These are phyloP conservation scores for Claviceps maximensis DNA, from an alignment of 2,329 filamentous ascomycete species.

Conservation along the genomic window DNA sequence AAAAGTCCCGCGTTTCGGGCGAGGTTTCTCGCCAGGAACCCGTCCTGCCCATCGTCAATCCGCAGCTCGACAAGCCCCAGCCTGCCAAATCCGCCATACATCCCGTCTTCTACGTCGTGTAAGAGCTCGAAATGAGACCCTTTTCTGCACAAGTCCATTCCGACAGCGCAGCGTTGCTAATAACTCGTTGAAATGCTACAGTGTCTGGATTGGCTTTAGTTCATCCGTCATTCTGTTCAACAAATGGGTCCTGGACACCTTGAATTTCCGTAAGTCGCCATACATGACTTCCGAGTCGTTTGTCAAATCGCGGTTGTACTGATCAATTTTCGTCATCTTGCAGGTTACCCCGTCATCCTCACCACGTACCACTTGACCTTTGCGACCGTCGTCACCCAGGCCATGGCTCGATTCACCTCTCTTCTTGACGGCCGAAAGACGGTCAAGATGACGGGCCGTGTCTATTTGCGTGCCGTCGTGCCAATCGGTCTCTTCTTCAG, in stretches of 20 bases:
- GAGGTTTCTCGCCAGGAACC: constrained; percentile 53
- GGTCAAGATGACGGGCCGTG: constrained; percentile 90
- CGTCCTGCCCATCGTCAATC: constrained; percentile 72
- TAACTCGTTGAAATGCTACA: constrained; percentile 23
- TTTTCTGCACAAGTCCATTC: not conserved
- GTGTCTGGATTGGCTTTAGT: constrained; percentile 83
- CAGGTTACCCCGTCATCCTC: constrained; percentile 64
- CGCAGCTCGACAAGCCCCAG: constrained; percentile 56
- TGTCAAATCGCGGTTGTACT: not conserved
- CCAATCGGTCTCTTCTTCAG: constrained; percentile 95
- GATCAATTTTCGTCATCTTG: not conserved
- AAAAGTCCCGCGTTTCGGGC: constrained; percentile 75
- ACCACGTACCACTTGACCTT: constrained; percentile 95
- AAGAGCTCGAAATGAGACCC: constrained; percentile 17
- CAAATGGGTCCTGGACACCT: constrained; percentile 89
- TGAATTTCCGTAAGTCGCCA: constrained; percentile 50
- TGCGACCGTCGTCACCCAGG: constrained; percentile 85
- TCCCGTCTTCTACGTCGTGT: constrained; percentile 74
- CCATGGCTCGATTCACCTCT: constrained; percentile 79
- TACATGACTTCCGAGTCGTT: not conserved
- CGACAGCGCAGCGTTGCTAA: not conserved
- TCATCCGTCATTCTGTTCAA: constrained; percentile 97
- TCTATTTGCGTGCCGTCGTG: constrained; percentile 87
- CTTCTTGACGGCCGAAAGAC: constrained; percentile 89
- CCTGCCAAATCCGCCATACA: constrained; percentile 54